Evolutionary conservation across 2,329 filamentous ascomycete genomes (phyloP).

Genomic region (Herpotrichia juniperi): DNA sequence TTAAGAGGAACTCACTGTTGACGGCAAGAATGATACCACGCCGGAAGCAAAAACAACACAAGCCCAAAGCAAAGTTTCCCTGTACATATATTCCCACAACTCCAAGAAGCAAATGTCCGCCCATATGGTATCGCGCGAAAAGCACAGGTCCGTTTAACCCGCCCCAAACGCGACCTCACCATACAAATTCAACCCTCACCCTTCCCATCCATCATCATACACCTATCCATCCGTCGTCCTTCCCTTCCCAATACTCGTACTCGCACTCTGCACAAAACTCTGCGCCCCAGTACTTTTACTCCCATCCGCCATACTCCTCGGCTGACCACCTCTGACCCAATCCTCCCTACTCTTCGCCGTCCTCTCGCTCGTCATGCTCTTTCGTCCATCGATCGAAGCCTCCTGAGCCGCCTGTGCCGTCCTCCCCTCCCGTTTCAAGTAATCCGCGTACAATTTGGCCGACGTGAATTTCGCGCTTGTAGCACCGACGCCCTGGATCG

Average conservation of each 20-base stretch:
- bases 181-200: not conserved
- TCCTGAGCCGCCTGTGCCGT: not conserved
- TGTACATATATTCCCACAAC: too few species aligned
- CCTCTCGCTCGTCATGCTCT: conserved; percentile 4
- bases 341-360: conserved; percentile 1
- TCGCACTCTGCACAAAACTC: not conserved
- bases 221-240: not conserved
- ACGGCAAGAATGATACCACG: too few species aligned
- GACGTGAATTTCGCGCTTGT: conserved; percentile 13
- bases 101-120: not conserved
- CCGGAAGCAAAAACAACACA: too few species aligned
- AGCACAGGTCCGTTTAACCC: not conserved
- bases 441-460: conserved; percentile 25
- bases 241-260: not conserved
- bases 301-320: not conserved
- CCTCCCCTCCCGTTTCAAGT: conserved; percentile 20
- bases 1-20: too few species aligned
- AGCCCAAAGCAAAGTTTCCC: too few species aligned
- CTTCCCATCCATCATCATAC: not conserved
- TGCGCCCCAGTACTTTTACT: not conserved
- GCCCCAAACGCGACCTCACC: not conserved
- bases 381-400: not conserved
- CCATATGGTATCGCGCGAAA: conserved; percentile 6
- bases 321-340: not conserved
- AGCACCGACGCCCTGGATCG: not conserved